phyloP scores from a whole-genome alignment of 2,329 filamentous ascomycete species.

The Aspergillus pseudoglaucus region DNA sequence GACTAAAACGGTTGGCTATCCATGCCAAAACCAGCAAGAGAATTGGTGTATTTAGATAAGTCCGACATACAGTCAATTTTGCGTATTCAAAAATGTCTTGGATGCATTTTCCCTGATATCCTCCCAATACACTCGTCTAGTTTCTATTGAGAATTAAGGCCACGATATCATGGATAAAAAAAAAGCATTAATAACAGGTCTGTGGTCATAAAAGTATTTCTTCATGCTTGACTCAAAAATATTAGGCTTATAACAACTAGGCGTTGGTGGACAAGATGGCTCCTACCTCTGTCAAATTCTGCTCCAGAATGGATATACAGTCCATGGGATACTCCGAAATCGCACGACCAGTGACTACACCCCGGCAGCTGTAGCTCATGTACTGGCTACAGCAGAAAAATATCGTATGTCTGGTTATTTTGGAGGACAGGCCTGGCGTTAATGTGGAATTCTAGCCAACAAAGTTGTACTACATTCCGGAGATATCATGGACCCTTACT shows the following conservation, averaged over 20 bases:
- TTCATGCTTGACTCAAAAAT: neutral
- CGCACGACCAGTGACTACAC: neutral
- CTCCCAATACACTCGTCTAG: neutral
- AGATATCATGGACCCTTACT: constrained; percentile 1
- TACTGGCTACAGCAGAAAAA: neutral
- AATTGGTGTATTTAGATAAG: neutral
- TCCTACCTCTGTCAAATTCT: constrained; percentile 3
- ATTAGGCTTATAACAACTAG: neutral
- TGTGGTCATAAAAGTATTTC: neutral
- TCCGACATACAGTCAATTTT: neutral
- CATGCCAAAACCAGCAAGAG: neutral
- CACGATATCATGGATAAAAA: neutral
- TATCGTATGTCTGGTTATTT: neutral
- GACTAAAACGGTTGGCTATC: neutral
- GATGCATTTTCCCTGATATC: neutral
- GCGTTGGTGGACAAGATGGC: constrained; percentile 4
- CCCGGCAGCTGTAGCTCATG: neutral
- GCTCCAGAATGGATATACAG: constrained; percentile 1
- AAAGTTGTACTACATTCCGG: constrained; percentile 1
- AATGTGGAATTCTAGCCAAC: neutral
- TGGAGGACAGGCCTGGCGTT: neutral
- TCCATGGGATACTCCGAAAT: constrained; percentile 1
- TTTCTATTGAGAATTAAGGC: constrained; percentile 1
- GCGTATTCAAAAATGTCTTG: neutral
- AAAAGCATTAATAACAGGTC: neutral